These are phyloP conservation scores for Centaurea solstitialis DNA, from an alignment of 129 eudicot genomes.

Conservation along the genomic window DNA sequence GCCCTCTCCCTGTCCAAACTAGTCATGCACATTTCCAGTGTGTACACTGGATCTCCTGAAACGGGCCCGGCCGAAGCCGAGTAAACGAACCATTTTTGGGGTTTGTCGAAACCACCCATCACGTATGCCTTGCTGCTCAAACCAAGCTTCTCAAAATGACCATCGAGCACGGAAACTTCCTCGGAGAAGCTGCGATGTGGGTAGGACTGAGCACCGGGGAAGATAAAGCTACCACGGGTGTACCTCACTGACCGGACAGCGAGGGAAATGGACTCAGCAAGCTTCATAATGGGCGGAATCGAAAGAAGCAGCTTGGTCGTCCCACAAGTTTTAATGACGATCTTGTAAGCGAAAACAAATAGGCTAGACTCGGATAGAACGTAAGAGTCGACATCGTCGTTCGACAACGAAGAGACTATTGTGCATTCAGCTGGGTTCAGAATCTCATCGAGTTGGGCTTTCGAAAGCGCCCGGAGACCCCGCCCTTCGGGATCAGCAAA, in stretches of 20 bases:
- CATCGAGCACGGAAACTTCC: conserved; percentile 83
- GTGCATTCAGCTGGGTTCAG: conserved; percentile 97
- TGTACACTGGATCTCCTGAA: conserved; percentile 48
- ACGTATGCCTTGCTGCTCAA: conserved; percentile 66
- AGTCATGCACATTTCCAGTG: conserved; percentile 94
- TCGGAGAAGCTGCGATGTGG: conserved; percentile 93
- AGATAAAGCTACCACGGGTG: conserved; percentile 92
- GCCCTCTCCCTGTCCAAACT: conserved; percentile 76
- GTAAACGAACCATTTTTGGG: conserved; percentile 77
- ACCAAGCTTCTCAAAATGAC: conserved; percentile 67
- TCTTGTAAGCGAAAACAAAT: conserved; percentile 75
- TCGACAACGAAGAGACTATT: conserved; percentile 70
- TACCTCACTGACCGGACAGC: conserved; percentile 75
- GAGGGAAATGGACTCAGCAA: conserved; percentile 62
- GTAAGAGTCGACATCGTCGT: conserved; percentile 74
- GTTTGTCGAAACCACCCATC: conserved; percentile 65
- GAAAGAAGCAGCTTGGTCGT: conserved; percentile 86
- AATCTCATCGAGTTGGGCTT: conserved; percentile 74
- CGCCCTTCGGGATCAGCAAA: conserved; percentile 81
- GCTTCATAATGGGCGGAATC: conserved; percentile 73
- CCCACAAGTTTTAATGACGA: conserved; percentile 96
- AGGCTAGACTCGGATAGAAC: conserved; percentile 95
- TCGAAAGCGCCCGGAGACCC: conserved; percentile 78
- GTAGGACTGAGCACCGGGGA: conserved; percentile 83
- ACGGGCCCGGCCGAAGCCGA: conserved; percentile 60